Percentiles rank a stretch among this genome's conserved stretches.
These are phyloP conservation scores for Sclerotinia spermophila DNA, from an alignment of 2,329 filamentous ascomycete species.

Conservation along the genomic window DNA sequence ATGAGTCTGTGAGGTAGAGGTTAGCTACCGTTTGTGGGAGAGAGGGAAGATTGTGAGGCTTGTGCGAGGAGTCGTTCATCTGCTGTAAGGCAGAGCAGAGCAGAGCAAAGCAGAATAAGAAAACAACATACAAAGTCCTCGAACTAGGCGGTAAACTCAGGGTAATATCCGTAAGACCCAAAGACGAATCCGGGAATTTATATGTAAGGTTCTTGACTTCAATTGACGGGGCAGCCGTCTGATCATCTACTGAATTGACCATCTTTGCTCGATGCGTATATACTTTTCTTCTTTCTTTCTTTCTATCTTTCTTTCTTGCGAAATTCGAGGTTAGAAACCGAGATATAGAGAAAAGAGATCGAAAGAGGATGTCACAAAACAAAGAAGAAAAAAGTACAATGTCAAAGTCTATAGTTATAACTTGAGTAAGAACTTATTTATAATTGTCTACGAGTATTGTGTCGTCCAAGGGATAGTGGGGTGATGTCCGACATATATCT, in stretches of 20 bases:
- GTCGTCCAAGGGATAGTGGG: not conserved
- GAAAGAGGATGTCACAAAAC: not conserved
- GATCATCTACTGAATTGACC: slow-evolving; percentile 19
- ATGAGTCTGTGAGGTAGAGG: slow-evolving; percentile 72
- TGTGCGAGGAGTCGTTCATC: not conserved
- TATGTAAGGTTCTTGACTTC: slow-evolving; percentile 76
- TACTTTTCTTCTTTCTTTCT: too few relatives aligned
- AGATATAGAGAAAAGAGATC: not conserved
- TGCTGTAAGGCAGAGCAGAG: too few relatives aligned
- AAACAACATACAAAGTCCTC: slow-evolving; percentile 64
- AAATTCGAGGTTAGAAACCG: not conserved
- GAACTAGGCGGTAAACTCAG: slow-evolving; percentile 48
- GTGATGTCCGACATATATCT: not conserved
- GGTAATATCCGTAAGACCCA: slow-evolving; percentile 70
- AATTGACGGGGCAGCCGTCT: slow-evolving; percentile 46
- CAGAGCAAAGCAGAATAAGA: not conserved
- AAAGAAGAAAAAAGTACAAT: not conserved
- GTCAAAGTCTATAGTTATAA: not conserved
- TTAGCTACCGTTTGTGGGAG: slow-evolving; percentile 47
- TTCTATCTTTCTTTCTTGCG: not conserved
- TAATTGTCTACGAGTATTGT: not conserved
- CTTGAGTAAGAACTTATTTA: not conserved
- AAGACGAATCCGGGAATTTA: slow-evolving; percentile 79
- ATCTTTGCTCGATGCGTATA: not conserved
- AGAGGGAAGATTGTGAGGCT: not conserved